These are phyloP conservation scores for Boletus rex-veris DNA, from an alignment of 768 basidiomycete genomes.

Conservation along the genomic window DNA sequence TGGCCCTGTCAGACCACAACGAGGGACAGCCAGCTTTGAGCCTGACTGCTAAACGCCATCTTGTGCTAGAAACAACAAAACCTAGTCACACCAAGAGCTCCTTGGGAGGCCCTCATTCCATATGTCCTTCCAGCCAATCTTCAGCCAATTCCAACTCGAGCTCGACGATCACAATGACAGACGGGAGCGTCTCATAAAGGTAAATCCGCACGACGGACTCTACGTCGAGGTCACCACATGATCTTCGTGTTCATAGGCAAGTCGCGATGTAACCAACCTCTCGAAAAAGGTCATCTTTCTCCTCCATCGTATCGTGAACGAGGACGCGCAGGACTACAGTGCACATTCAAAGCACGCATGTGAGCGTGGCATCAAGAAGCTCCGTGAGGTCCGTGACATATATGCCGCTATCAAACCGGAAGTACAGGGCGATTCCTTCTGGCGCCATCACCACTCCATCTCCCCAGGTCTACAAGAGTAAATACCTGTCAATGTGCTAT, in stretches of 20 bases:
- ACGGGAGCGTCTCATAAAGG: conserved; percentile 89
- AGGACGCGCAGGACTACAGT: conserved; percentile 31
- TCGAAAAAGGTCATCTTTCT: conserved; percentile 95
- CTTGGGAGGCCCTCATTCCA: too few species aligned
- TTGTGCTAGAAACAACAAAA: too few species aligned
- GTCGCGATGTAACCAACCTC: conserved; percentile 84
- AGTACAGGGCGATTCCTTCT: conserved; percentile 65
- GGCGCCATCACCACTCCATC: conserved; percentile 71
- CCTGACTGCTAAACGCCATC: too few species aligned
- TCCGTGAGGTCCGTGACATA: conserved; percentile 60
- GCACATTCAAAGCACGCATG: conserved; percentile 44
- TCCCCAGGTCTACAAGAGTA: conserved; percentile 83
- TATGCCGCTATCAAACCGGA: conserved; percentile 63
- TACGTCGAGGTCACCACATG: not conserved
- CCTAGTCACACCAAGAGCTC: too few species aligned
- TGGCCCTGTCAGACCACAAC: too few species aligned
- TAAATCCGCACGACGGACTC: conserved; percentile 27
- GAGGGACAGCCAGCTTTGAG: too few species aligned
- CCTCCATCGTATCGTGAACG: conserved; percentile 68
- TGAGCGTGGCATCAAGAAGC: conserved; percentile 51
- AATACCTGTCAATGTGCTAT: conserved; percentile 1
- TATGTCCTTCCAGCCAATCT: conserved; percentile 32
- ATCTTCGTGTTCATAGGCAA: conserved; percentile 45
- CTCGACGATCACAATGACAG: conserved; percentile 84
- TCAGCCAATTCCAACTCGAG: conserved; percentile 63